Evolutionary conservation across 768 basidiomycete species (phyloP).

Genomic region (Termitomyces heimii): DNA sequence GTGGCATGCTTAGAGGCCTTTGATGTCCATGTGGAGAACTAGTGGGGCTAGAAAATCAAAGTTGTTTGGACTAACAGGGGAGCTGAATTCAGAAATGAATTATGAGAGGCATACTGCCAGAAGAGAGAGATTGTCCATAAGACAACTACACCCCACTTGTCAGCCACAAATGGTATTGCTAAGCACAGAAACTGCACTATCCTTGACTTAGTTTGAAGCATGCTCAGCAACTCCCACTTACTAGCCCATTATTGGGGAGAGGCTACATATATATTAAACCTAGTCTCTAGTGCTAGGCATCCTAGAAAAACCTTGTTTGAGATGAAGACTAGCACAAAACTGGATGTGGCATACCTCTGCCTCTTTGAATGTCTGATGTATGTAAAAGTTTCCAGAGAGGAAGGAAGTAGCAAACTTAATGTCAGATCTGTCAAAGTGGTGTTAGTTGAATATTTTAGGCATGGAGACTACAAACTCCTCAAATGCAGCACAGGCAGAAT

Average conservation of each 20-base stretch:
- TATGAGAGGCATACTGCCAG: background rate
- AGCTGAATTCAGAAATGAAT: background rate
- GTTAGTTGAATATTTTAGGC: background rate
- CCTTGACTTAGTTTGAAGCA: background rate
- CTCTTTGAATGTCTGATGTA: background rate
- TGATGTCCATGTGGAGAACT: background rate
- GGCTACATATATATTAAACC: background rate
- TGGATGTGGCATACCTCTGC: background rate
- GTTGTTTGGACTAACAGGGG: background rate
- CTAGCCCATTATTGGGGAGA: background rate
- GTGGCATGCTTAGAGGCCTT: background rate
- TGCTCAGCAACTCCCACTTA: background rate
- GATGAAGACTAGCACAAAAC: background rate
- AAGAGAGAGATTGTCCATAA: background rate
- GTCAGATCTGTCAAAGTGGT: background rate
- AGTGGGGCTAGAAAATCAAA: background rate
- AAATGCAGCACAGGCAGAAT: background rate
- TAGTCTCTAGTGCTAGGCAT: background rate
- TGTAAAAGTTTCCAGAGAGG: background rate
- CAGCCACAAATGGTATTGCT: background rate
- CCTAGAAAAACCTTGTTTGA: background rate
- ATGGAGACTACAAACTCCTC: slow-evolving; percentile 4
- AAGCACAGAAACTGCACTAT: background rate
- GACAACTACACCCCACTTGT: background rate
- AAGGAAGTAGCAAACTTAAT: background rate